Evolutionary conservation across 352 stramenopile species (phyloP), one percentile per base, ranked within the genome.

Genomic region (Pythium utonaiense): DNA sequence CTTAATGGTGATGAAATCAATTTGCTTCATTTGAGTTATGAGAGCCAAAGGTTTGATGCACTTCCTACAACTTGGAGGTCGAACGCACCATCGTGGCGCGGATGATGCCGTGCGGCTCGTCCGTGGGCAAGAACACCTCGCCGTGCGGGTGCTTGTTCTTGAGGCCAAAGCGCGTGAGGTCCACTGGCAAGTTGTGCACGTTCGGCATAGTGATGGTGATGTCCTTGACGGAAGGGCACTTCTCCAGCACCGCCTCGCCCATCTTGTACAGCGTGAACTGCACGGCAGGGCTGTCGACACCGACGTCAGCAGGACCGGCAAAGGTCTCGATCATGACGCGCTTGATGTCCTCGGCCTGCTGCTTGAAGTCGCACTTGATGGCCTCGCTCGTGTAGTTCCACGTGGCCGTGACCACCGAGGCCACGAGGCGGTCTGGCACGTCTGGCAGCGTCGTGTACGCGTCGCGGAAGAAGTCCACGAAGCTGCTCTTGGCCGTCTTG

Each of bases 401-500:
- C 55, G 77, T 74, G 14, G 81, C 71, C 56, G 83, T 85, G 56
- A 93, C 77, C 60, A 83, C 83, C 21, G 86, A 92, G 47, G 69
- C 80, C 21, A 95, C 72, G 30, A 95, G 78, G 40, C 84, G 78
- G 60, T 96, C 85, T 19, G 80, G 74, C 58, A 80, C 77, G 52
- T 95, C 85, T 12, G 71, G 77, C 27, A 95, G 74, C 41, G 83
- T 90, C 62, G 88, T 89, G 72, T 83, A 90, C 8, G 78, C 74
- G 66, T 95, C 83, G 44, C 77, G 79, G 70, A 93, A 90, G 62
- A 95, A 96, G 57, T 91, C 67, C 27, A 89, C 79, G 60, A 96
- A 96, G 55, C 80, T 75, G 68, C 80, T 91, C 76, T 96, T 87
- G 44, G 88, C 90, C 33, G 88, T 96, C 77, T 96, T 96, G 58